Base-by-base conservation (phyloP, 805 yeast species). In the Zygosaccharomyces pseudorouxii region DNA sequence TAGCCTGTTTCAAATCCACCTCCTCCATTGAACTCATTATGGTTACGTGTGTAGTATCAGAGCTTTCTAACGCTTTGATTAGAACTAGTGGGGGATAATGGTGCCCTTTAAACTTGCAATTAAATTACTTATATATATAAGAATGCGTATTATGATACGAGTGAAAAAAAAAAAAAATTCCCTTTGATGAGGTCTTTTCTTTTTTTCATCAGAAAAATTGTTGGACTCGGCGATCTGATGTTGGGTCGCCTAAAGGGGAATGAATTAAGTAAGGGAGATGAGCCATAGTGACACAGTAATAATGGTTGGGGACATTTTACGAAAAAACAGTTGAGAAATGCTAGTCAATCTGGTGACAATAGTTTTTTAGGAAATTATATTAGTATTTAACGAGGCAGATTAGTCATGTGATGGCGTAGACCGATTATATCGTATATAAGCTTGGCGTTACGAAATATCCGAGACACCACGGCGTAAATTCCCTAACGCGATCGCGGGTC, bases 1-100 rank as follows among this genome's bases (percentile, higher is more conserved):
- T 86, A 51, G 89, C 88, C 47, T 78, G 72, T 39, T 81, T 77
- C 55, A 86, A 74, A 64, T 86, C 89, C 45, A 82, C 78, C 43
- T 60, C 61, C 33, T 54, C 57, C 54, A 51, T 51, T 25, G 38
- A 44, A 12, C 46, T 45, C 52, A 48, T 48, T 27, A 14, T 31
- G n/a, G 41, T 10, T 27, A 4, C 23, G 20, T 23, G 38, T 23
- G 12, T 25, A 20, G 20, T 27, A 35, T 28, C 6, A 10, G 27
- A 16, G 14, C 37, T 20, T 35, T 22, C 23, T 22, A 4, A 22
- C 6, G 23, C 3, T 22, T 22, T 22, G 23, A 22, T 4, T 4
- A 22, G 23, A 4, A 22, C 23, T 22, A 22, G 23, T 4, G 23
- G 23, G 23, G 23, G 23, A 22, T 22, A 22, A 22, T 22, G 23